Percentiles rank a stretch among this genome's conserved stretches.
Evolutionary conservation across 1,284 basidiomycete genomes (phyloP).

Genomic region (Apiotrichum sp.): DNA sequence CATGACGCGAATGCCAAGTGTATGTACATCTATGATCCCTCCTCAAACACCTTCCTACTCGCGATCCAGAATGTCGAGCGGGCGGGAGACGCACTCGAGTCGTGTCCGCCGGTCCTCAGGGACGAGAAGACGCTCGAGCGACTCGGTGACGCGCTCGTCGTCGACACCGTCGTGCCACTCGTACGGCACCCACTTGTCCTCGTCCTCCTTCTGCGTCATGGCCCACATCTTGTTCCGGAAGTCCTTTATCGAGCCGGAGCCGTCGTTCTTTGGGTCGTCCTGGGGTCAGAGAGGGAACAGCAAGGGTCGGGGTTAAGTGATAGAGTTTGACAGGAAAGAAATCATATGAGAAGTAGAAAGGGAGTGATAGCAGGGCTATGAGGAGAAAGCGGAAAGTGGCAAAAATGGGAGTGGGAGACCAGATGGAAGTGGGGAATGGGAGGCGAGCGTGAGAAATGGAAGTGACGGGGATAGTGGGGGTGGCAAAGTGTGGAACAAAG

Average conservation of each 20-base stretch:
- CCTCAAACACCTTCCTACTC: not conserved
- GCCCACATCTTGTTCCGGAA: conserved; percentile 45
- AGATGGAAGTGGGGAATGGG: no score
- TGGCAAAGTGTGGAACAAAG: no score
- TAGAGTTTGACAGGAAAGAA: not conserved
- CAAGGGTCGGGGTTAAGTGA: no score
- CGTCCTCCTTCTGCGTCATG: conserved; percentile 31
- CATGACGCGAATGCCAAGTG: not conserved
- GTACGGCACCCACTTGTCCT: conserved; percentile 42
- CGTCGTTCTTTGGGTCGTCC: conserved; percentile 42
- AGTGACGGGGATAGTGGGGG: no score
- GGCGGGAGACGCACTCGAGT: conserved; percentile 32
- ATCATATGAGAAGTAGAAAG: no score
- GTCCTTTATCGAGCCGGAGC: conserved; percentile 42
- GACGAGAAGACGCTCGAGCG: conserved; percentile 31
- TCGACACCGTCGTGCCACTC: conserved; percentile 34
- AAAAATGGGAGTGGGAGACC: no score
- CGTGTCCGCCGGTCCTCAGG: conserved; percentile 26
- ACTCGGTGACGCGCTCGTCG: conserved; percentile 26
- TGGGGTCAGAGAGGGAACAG: not conserved
- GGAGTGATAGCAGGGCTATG: no score
- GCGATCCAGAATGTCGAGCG: conserved; percentile 39
- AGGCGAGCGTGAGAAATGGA: no score
- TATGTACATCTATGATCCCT: conserved; percentile 3
- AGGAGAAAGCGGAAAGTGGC: no score